These are phyloP conservation scores for Pythium volutum DNA, from an alignment of 352 stramenopile genomes.

Conservation along the genomic window DNA sequence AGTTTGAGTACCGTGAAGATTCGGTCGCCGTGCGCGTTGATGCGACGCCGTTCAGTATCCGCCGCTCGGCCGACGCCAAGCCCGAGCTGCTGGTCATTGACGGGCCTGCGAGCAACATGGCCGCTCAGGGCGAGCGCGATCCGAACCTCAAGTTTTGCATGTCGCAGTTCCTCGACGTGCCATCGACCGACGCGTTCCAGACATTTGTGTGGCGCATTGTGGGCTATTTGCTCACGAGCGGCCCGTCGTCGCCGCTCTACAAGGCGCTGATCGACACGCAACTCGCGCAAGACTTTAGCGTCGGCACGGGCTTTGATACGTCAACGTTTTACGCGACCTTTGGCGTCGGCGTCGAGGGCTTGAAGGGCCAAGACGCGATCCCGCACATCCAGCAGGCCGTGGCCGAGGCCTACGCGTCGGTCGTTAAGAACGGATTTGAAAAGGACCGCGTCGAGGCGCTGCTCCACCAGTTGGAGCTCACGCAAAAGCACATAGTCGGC, in stretches of 20 bases:
- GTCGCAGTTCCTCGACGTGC: slow-evolving; percentile 65
- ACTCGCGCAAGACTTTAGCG: slow-evolving; percentile 72
- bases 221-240: slow-evolving; percentile 76
- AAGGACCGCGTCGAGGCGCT: slow-evolving; percentile 64
- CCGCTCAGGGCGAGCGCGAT: slow-evolving; percentile 33
- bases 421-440: slow-evolving; percentile 71
- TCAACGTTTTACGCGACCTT: slow-evolving; percentile 77
- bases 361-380: slow-evolving; percentile 45
- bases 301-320: slow-evolving; percentile 78
- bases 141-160: slow-evolving; percentile 81
- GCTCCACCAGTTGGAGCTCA: slow-evolving; percentile 80
- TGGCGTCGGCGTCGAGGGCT: slow-evolving; percentile 76
- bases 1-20: slow-evolving; percentile 58
- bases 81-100: slow-evolving; percentile 40
- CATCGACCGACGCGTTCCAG: slow-evolving; percentile 66
- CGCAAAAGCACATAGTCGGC: slow-evolving; percentile 77
- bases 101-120: slow-evolving; percentile 63
- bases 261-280: slow-evolving; percentile 78
- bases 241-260: slow-evolving; percentile 75
- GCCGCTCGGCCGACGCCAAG: slow-evolving; percentile 20
- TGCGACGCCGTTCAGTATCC: slow-evolving; percentile 36
- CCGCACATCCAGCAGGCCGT: slow-evolving; percentile 62
- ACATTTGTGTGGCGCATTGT: slow-evolving; percentile 80
- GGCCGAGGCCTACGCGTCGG: slow-evolving; percentile 42
- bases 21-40: slow-evolving; percentile 51